Percentiles rank a stretch among this genome's conserved stretches.
These are phyloP conservation scores for Teratosphaeria nubilosa DNA, from an alignment of 2,329 filamentous ascomycete genomes.

Conservation along the genomic window DNA sequence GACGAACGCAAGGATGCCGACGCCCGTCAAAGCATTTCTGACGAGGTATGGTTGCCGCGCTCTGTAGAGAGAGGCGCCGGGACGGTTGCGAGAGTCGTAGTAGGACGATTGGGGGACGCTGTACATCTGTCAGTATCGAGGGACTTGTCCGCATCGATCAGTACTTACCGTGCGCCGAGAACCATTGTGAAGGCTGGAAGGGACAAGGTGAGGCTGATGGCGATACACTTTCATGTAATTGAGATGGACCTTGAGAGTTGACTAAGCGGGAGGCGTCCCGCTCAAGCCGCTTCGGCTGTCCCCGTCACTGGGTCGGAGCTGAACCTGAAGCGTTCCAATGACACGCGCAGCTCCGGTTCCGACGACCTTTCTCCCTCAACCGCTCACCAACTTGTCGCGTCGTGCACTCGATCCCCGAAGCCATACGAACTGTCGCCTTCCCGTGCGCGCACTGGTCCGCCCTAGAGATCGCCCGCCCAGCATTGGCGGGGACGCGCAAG, in stretches of 20 bases:
- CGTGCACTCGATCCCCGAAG: neutral
- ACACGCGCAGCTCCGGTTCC: neutral
- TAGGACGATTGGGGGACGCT: slow-evolving; percentile 66
- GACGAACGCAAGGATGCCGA: slow-evolving; percentile 65
- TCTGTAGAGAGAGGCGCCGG: slow-evolving; percentile 80
- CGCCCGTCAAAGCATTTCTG: slow-evolving; percentile 75
- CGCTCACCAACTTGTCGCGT: neutral
- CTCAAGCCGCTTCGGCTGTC: neutral
- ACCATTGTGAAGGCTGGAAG: slow-evolving; percentile 2
- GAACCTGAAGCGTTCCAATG: neutral
- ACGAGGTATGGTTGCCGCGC: slow-evolving; percentile 85
- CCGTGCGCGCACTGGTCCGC: too few relatives aligned
- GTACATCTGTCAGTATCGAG: neutral
- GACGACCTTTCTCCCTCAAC: neutral
- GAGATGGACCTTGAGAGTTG: neutral
- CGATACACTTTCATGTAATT: neutral
- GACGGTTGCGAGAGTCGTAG: slow-evolving; percentile 79
- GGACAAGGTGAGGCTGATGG: neutral
- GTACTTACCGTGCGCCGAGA: slow-evolving; percentile 4
- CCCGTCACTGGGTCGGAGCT: neutral
- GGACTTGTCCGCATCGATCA: neutral
- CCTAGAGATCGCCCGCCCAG: neutral
- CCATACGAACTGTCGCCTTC: neutral
- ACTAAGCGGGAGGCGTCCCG: neutral
- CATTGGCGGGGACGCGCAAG: neutral